These are phyloP conservation scores for Claviceps pusilla DNA, from an alignment of 2,329 filamentous ascomycete genomes.

Conservation along the genomic window DNA sequence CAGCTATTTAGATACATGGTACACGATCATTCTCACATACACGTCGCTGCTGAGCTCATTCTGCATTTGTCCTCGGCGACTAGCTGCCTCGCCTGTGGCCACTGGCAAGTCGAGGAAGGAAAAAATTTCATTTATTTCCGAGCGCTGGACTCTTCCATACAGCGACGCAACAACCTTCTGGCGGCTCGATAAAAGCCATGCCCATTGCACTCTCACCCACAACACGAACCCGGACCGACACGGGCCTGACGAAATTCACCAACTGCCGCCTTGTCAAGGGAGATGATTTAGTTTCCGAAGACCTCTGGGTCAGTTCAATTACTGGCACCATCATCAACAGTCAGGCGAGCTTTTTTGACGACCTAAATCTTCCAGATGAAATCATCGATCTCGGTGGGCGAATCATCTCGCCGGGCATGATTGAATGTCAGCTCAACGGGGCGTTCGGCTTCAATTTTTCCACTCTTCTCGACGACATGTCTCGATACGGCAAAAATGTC, in stretches of 20 bases:
- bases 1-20: not conserved
- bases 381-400: slow-evolving; percentile 68
- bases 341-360: slow-evolving; percentile 52
- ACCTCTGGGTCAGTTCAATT: slow-evolving; percentile 75
- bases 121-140: not conserved
- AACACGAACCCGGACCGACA: slow-evolving; percentile 16
- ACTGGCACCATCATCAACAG: slow-evolving; percentile 70
- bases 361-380: slow-evolving; percentile 53
- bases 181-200: slow-evolving; percentile 20
- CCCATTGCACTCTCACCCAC: slow-evolving; percentile 30
- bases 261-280: slow-evolving; percentile 68
- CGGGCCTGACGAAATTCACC: slow-evolving; percentile 69
- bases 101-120: no score
- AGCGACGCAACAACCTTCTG: not conserved
- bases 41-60: not conserved
- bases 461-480: slow-evolving; percentile 51
- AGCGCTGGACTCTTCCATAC: not conserved
- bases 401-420: slow-evolving; percentile 72
- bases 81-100: not conserved
- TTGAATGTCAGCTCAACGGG: slow-evolving; percentile 85
- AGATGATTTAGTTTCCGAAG: slow-evolving; percentile 52
- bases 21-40: not conserved
- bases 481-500: slow-evolving; percentile 58
- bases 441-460: slow-evolving; percentile 91
- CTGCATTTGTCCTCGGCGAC: not conserved